Conservation (phyloP, 306 rosid species). For the Lupinus albus region DNA sequence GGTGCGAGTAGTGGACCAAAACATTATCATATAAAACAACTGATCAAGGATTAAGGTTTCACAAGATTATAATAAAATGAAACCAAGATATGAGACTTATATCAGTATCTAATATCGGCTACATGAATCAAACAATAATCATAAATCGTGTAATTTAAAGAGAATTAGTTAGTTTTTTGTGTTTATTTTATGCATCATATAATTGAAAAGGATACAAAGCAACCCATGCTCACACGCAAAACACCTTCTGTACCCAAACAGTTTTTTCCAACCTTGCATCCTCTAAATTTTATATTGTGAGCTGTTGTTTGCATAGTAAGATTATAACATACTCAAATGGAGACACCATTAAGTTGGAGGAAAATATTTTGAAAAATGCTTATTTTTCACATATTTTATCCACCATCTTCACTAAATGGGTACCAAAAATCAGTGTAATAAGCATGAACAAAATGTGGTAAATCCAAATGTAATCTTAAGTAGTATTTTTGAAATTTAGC, state of each 20-base stretch:
- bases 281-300: conserved; percentile 44
- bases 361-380: not conserved
- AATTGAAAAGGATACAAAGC: conserved; percentile 83
- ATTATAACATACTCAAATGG: conserved; percentile 2
- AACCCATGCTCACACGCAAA: conserved; percentile 92
- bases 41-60: conserved; percentile 65
- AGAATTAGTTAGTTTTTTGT: not conserved
- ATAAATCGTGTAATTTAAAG: not conserved
- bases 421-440: no score
- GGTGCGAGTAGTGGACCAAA: conserved; percentile 73
- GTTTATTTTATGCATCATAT: not conserved
- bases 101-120: not conserved
- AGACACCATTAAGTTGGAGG: not conserved
- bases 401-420: no score
- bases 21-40: conserved; percentile 84
- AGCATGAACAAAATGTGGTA: no score
- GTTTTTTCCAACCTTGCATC: conserved; percentile 65
- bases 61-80: conserved; percentile 1
- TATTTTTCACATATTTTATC: no score
- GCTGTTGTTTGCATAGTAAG: not conserved
- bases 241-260: conserved; percentile 93
- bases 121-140: no score
- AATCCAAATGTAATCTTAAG: no score
- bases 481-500: no score
- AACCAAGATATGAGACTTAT: not conserved